phyloP scores from a whole-genome alignment of 352 stramenopile genomes.

The Phytophthora uliginosa region DNA sequence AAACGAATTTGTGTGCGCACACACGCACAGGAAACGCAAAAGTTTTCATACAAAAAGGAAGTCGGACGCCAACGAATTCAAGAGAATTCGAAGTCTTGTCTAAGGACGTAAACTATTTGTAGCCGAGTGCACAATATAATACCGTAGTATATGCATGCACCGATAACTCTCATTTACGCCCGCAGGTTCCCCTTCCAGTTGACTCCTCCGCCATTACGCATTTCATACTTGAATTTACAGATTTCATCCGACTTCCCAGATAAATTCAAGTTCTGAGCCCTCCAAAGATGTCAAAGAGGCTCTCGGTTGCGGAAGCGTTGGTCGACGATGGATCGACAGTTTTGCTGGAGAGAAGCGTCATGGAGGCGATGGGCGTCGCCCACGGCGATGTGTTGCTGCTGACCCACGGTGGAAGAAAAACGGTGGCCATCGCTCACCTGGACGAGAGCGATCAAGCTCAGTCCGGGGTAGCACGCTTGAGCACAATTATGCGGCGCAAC shows the following conservation, averaged over 20 bases:
- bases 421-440: slow-evolving; percentile 21
- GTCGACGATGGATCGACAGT: slow-evolving; percentile 27
- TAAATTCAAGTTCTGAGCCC: neutral
- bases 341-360: slow-evolving; percentile 16
- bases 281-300: slow-evolving; percentile 17
- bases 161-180: no score
- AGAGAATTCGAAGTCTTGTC: no score
- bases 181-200: no score
- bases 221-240: neutral
- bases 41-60: no score
- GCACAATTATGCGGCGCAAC: slow-evolving; percentile 35
- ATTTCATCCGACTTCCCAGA: neutral
- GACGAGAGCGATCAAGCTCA: slow-evolving; percentile 32
- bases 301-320: slow-evolving; percentile 22
- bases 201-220: neutral
- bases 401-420: slow-evolving; percentile 18
- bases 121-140: no score
- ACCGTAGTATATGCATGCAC: no score
- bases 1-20: no score
- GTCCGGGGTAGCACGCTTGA: slow-evolving; percentile 15
- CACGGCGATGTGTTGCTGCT: slow-evolving; percentile 33
- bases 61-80: no score
- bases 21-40: no score
- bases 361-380: slow-evolving; percentile 19
- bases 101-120: no score